Evolutionary conservation across 2,329 filamentous ascomycete genomes (phyloP).

Genomic region (Nectriaceae sp.): DNA sequence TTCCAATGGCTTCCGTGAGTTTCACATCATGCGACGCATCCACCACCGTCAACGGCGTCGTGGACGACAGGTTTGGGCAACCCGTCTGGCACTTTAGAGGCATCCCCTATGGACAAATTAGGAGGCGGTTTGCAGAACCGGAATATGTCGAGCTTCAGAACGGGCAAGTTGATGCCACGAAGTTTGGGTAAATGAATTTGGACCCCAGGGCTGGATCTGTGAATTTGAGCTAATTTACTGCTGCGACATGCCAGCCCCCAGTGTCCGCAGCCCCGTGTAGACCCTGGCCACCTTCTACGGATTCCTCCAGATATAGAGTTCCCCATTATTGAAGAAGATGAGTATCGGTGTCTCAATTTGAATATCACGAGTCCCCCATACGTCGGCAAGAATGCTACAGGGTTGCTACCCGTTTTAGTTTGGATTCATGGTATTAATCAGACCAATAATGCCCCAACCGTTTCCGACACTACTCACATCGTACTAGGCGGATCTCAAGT

Average conservation of each 20-base stretch:
- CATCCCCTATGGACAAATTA: conserved; percentile 8
- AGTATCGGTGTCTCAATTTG: conserved; percentile 2
- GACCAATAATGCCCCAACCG: no score
- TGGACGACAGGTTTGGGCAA: conserved; percentile 4
- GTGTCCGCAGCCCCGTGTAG: background rate
- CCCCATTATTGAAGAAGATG: background rate
- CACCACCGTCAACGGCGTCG: conserved; percentile 7
- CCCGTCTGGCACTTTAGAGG: conserved; percentile 11
- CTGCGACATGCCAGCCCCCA: background rate
- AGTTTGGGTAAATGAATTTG: conserved; percentile 4
- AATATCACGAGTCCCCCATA: background rate
- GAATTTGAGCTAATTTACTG: background rate
- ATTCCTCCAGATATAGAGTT: conserved; percentile 4
- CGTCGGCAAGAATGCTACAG: no score
- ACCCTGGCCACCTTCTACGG: conserved; percentile 4
- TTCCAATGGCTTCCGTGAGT: no score
- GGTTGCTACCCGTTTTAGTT: conserved; percentile 40
- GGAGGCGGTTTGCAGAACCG: conserved; percentile 5
- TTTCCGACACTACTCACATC: no score
- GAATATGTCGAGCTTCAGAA: background rate
- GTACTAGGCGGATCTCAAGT: conserved; percentile 42
- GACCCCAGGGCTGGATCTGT: background rate
- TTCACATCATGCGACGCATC: no score
- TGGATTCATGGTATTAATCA: conserved; percentile 47
- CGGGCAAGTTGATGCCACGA: background rate